These are phyloP conservation scores for Suillus bovinus DNA, from an alignment of 768 basidiomycete genomes.

Conservation along the genomic window DNA sequence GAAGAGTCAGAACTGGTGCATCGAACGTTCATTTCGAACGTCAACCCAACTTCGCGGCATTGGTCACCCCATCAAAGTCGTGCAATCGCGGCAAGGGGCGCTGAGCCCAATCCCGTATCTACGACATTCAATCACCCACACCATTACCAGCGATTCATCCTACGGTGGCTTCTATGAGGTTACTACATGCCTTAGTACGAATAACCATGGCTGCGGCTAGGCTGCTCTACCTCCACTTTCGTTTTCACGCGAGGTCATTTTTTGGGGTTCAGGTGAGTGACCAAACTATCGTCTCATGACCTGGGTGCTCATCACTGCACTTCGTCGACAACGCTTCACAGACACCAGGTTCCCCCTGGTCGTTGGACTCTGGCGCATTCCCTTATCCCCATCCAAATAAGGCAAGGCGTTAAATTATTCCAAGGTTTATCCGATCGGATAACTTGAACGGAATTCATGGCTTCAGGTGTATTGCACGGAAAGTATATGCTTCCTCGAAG, in stretches of 20 bases:
- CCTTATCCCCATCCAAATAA: slow-evolving; percentile 36
- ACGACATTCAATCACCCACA: not conserved
- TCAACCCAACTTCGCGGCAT: not conserved
- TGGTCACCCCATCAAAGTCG: not conserved
- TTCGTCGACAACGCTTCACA: not conserved
- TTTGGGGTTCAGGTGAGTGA: not conserved
- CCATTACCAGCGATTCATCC: not conserved
- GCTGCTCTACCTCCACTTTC: not conserved
- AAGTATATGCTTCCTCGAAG: not conserved
- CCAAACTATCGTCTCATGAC: not conserved
- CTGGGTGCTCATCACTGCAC: not conserved
- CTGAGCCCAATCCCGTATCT: not conserved
- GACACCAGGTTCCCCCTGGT: not conserved
- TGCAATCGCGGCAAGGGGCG: not conserved
- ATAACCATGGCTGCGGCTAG: not conserved
- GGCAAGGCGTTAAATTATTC: slow-evolving; percentile 20
- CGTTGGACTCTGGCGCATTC: slow-evolving; percentile 8
- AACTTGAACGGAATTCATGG: not conserved
- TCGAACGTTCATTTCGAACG: not conserved
- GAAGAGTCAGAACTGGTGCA: not conserved
- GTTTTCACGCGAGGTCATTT: not conserved
- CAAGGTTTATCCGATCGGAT: slow-evolving; percentile 15
- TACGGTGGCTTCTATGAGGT: not conserved
- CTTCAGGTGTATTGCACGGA: not conserved
- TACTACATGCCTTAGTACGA: not conserved